Evolutionary conservation across 2,329 filamentous ascomycete species (phyloP).

Genomic region (Lasiodiplodia citricola): DNA sequence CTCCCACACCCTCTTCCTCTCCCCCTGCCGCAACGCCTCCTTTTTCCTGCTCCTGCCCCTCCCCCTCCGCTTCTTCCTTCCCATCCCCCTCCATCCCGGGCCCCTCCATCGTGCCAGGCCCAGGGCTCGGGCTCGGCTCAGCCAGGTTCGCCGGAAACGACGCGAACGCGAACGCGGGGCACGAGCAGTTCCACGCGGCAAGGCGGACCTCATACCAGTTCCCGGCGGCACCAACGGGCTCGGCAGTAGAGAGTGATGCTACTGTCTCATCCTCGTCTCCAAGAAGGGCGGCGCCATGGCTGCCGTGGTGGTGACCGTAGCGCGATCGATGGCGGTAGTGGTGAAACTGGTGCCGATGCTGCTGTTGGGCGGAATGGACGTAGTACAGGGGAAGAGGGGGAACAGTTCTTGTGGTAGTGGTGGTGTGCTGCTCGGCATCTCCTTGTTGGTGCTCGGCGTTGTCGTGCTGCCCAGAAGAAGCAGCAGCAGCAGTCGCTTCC

Average conservation of each 20-base stretch:
- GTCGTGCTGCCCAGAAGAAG: neutral
- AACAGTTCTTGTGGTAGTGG: too few relatives aligned
- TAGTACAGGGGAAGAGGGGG: conserved; percentile 56
- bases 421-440: too few relatives aligned
- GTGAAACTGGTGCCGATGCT: conserved; percentile 47
- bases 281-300: neutral
- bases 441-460: neutral
- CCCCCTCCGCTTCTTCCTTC: neutral
- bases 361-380: conserved; percentile 64
- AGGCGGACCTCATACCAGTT: conserved; percentile 72
- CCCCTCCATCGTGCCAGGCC: neutral
- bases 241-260: neutral
- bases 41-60: neutral
- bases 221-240: neutral
- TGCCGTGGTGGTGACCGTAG: conserved; percentile 32
- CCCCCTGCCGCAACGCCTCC: conserved; percentile 22
- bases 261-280: neutral
- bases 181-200: conserved; percentile 84
- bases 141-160: conserved; percentile 59
- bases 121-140: conserved; percentile 1
- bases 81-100: conserved; percentile 25
- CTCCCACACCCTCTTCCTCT: conserved; percentile 22
- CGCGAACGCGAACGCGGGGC: conserved; percentile 79
- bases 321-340: conserved; percentile 35
- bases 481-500: too few relatives aligned